Percentiles rank a stretch among this genome's conserved stretches.
Evolutionary conservation across 352 stramenopile species (phyloP).

Genomic region (Phytopythium ostracodes): DNA sequence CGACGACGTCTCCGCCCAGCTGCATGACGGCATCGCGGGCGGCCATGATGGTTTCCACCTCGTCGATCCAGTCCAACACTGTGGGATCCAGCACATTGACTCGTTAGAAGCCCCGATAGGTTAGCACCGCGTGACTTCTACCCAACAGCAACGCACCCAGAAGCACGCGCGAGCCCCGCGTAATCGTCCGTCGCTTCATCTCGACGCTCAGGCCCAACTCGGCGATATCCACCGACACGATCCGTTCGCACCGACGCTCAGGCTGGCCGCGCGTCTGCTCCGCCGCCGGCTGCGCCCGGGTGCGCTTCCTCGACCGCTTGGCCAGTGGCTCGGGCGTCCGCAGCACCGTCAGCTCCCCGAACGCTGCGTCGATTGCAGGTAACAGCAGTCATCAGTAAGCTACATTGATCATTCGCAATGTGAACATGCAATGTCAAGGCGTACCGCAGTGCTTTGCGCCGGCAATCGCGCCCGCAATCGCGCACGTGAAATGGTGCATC

Average conservation of each 20-base stretch:
- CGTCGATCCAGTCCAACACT: conserved; percentile 58
- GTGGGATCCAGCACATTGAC: not conserved
- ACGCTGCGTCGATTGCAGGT: conserved; percentile 19
- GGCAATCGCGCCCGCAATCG: conserved; percentile 46
- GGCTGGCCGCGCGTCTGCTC: conserved; percentile 1
- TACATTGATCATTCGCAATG: too few relatives aligned
- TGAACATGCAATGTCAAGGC: not conserved
- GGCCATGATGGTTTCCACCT: conserved; percentile 35
- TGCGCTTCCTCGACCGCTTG: conserved; percentile 3
- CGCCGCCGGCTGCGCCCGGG: not conserved
- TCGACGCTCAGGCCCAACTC: conserved; percentile 22
- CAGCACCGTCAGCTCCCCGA: conserved; percentile 34
- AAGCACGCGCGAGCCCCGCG: conserved; percentile 15
- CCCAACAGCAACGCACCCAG: conserved; percentile 16
- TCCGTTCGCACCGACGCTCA: conserved; percentile 17
- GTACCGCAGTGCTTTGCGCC: conserved; percentile 35
- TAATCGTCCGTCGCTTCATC: conserved; percentile 24
- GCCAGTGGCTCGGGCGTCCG: conserved; percentile 6
- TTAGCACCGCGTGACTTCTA: not conserved
- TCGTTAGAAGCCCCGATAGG: not conserved
- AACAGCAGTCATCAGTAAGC: not conserved
- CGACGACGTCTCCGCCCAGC: conserved; percentile 43
- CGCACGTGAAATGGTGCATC: conserved; percentile 25
- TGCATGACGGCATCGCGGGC: conserved; percentile 33
- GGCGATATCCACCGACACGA: conserved; percentile 21